Evolutionary conservation across 768 basidiomycete genomes (phyloP).

Genomic region (Amanita subjunquillea): DNA sequence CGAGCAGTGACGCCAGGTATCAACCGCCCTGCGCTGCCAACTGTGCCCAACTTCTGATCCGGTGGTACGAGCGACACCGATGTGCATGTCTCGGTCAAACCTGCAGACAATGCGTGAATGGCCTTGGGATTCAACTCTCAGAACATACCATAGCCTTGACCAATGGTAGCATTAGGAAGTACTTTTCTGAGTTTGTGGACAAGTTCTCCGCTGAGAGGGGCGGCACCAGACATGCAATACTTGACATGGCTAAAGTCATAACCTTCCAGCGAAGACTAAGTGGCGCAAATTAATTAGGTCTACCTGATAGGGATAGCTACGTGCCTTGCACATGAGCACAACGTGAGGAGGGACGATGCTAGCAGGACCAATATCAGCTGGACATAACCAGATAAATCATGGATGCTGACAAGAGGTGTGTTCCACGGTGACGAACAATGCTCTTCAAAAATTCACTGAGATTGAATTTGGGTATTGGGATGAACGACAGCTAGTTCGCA

Average conservation of each 20-base stretch:
- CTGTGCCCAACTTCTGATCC: constrained; percentile 31
- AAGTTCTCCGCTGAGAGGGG: constrained; percentile 51
- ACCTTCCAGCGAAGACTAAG: constrained; percentile 11
- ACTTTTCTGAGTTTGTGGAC: constrained; percentile 31
- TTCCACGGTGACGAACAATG: constrained; percentile 42
- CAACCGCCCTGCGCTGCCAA: constrained; percentile 49
- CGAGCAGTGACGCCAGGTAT: constrained; percentile 47
- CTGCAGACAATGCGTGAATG: constrained; percentile 16
- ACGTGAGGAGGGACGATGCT: constrained; percentile 61
- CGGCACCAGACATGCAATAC: constrained; percentile 48
- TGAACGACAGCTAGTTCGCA: constrained; percentile 34
- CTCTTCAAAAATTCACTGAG: constrained; percentile 45
- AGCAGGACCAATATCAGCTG: not conserved
- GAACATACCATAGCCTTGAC: constrained; percentile 50
- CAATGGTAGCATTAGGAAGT: constrained; percentile 50
- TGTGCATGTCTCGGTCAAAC: constrained; percentile 56
- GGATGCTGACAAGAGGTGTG: constrained; percentile 40
- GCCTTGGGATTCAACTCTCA: not conserved
- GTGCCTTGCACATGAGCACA: constrained; percentile 57
- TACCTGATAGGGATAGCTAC: not conserved
- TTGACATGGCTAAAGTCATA: constrained; percentile 43
- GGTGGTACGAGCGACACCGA: constrained; percentile 37
- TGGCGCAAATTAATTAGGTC: not conserved
- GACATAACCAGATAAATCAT: not conserved
- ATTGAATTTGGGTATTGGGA: constrained; percentile 58